Conservation (phyloP, 345 rosid genomes). For the Arabis hirsuta region DNA sequence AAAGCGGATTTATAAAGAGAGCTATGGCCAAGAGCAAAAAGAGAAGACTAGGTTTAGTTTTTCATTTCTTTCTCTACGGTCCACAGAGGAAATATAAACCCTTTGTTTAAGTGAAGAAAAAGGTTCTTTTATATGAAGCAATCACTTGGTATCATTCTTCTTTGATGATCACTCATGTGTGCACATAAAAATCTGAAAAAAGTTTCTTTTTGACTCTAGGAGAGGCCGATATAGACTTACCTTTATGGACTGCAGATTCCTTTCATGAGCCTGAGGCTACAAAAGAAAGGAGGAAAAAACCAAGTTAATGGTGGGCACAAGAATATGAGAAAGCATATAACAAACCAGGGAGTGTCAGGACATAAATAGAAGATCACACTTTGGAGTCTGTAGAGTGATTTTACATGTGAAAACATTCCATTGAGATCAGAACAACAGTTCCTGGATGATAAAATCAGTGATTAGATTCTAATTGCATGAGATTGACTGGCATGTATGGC, state of each 20-base stretch:
- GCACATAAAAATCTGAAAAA: conserved; percentile 31
- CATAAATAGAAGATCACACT: conserved; percentile 42
- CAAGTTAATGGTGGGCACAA: conserved; percentile 43
- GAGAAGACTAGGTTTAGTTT: conserved; percentile 36
- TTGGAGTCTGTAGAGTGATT: conserved; percentile 30
- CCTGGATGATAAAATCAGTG: conserved; percentile 30
- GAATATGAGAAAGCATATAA: conserved; percentile 42
- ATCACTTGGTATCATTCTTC: conserved; percentile 48
- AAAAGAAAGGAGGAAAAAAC: conserved; percentile 32
- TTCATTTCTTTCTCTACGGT: conserved; percentile 26
- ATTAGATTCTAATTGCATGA: conserved; percentile 35
- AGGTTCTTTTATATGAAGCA: conserved; percentile 30
- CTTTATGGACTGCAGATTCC: conserved; percentile 37
- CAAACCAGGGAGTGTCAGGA: conserved; percentile 42
- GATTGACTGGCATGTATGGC: conserved; percentile 25
- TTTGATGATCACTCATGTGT: conserved; percentile 44
- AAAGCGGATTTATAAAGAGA: conserved; percentile 41
- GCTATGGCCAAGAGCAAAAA: conserved; percentile 34
- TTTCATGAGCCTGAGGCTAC: conserved; percentile 37
- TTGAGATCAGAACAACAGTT: conserved; percentile 40
- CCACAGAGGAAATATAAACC: conserved; percentile 36
- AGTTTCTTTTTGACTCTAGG: conserved; percentile 28
- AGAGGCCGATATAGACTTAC: conserved; percentile 22
- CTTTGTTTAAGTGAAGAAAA: conserved; percentile 33
- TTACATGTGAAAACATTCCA: conserved; percentile 44